Base-by-base conservation (phyloP, 2,329 filamentous ascomycete species). In the Aspergillus japonicus region DNA sequence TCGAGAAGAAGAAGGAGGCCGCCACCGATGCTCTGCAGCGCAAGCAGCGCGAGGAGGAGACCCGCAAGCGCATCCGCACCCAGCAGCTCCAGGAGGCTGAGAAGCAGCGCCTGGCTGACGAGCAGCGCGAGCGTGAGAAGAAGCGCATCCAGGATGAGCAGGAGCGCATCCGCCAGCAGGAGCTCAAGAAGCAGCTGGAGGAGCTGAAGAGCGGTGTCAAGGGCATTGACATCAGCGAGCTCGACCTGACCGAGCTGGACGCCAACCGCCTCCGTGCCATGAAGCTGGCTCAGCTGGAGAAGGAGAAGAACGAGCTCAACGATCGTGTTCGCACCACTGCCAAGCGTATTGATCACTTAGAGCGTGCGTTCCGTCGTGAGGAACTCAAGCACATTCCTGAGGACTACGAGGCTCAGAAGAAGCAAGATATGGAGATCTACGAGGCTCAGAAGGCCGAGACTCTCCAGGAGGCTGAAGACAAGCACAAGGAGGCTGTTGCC, bases 1-100 rank as follows among this genome's bases (percentile, higher is more conserved):
- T 99, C 69, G 89, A 96, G 74, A 96, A 96, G 84, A 94, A 94
- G 81, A 98, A 98, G 83, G 93, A 97, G 74, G 90, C 92, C 66
- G 92, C 92, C n/a, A 91, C 91, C 11, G 92, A 94, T 76, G 86
- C 92, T 50, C 87, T 93, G 68, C 92, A 95, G 62, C 89, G 89
- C 75, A 92, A 90, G 76, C 93, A 97, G 76, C 92, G 92, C 73
- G 95, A 98, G 78, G 93, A 94, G 73, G 92, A 95, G 60, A 90
- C 89, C 65, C 89, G 90, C 77, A 96, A 95, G 82, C 87, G 90
- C 65, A 84, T 94, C 61, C 90, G 91, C 62, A 91, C 93, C 70
- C 91, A 96, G 76, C 89, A 96, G 70, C 83, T 96, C 39, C 90
- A 92, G 71, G 92, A 96, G 73, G 92, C 92, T 24, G 95, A 99